Evolutionary conservation across 352 stramenopile genomes (phyloP), one percentile per base, ranked within the genome.

Genomic region (Phytophthora syringae): DNA sequence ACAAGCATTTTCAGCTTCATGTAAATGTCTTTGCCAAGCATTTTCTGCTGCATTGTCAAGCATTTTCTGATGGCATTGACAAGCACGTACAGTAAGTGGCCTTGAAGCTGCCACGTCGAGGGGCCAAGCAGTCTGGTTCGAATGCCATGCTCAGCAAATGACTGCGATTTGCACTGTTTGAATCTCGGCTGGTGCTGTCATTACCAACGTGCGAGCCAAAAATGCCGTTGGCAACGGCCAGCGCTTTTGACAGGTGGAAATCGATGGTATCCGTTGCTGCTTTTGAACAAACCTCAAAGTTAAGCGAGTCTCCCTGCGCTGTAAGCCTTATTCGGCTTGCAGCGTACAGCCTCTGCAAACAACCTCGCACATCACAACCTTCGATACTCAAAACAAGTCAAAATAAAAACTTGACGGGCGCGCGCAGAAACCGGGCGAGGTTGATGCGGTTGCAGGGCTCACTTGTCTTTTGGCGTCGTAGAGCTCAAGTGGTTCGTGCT

Each of bases 141-240:
- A n/a, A n/a, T n/a, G 12, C 21, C 28, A 40, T 40, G 12, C 30
- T 37, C 5, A 28, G 39, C 12, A 47, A 44, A 30, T 42, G 42
- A n/a, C 49, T 52, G 57, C 37, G 58, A 65, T 65, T 66, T 59
- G 49, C 39, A 13, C 59, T 67, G 58, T 47, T 67, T 42, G 59
- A 67, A 67, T 67, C 59, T 67, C 39, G 32, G 7, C 13, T 18
- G 4, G 42, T 32, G 32, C n/a, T 37, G 48, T 43, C 58, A 54
- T 66, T 66, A 66, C 37, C 48, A 60, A 10, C 27, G 27, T 32
- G 27, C n/a, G 9, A 59, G 30, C 18, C 37, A 21, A 16, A 42
- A 58, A 52, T 34, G 37, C 25, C 57, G 37, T 65, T 65, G 27
- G 25, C 58, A 60, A 60, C 39, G 28, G 37, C 18, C 36, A 43